Percentiles rank a stretch among this genome's conserved stretches.
These are phyloP conservation scores for Rhizophagus sp. DNA, from an alignment of 192 early-diverging fungal genomes.

Conservation along the genomic window DNA sequence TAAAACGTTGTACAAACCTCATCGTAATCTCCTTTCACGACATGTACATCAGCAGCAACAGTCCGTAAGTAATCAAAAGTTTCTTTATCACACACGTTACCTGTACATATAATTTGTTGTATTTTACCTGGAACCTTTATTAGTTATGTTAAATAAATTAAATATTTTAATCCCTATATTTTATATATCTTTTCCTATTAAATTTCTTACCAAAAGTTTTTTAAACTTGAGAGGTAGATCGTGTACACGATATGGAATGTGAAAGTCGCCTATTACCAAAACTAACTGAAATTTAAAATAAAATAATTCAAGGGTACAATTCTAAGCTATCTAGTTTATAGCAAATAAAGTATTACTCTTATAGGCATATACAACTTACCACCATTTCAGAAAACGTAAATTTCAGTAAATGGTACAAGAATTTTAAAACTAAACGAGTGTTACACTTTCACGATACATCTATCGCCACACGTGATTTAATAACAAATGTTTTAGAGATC, in stretches of 20 bases:
- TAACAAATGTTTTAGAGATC: too few species aligned
- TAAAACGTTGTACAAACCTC: slow-evolving; percentile 43
- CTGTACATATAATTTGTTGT: slow-evolving; percentile 91
- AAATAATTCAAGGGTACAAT: not conserved
- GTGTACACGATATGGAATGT: slow-evolving; percentile 89
- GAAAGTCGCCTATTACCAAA: slow-evolving; percentile 90
- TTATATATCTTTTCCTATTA: too few species aligned
- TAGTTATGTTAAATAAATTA: not conserved
- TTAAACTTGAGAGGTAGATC: slow-evolving; percentile 92
- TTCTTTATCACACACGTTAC: slow-evolving; percentile 82
- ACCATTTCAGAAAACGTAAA: not conserved
- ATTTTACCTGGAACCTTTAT: slow-evolving; percentile 88
- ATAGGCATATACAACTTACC: not conserved
- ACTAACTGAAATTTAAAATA: slow-evolving; percentile 60
- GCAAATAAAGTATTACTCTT: too few species aligned
- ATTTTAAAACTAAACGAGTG: too few species aligned
- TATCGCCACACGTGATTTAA: too few species aligned
- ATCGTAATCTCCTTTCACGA: slow-evolving; percentile 86
- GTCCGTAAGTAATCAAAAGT: slow-evolving; percentile 87
- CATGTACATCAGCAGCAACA: slow-evolving; percentile 72
- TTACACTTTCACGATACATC: too few species aligned
- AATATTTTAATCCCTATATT: too few species aligned
- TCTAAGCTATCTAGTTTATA: not conserved
- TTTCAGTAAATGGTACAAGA: slow-evolving; percentile 39
- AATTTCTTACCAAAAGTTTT: slow-evolving; percentile 73